Evolutionary conservation across 768 basidiomycete species (phyloP), one percentile per base, ranked within the genome.

Genomic region (Boletus fagicola): DNA sequence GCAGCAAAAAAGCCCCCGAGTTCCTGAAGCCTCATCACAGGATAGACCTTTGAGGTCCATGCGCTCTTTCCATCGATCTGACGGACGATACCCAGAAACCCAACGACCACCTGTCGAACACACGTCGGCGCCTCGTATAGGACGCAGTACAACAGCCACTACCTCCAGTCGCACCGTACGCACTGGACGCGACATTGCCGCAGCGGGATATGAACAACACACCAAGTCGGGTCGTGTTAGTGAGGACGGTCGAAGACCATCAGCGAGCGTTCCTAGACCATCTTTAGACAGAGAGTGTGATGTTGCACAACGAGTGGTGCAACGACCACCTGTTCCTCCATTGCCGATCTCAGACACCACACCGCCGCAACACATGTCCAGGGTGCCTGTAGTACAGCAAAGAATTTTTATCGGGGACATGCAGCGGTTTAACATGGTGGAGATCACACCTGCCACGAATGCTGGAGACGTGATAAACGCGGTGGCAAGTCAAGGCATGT

Each of bases 351-450:
- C 67, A 47, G 72, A 77, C 18, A 62, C 72, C 49, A 61, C 76
- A 57, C 71, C 75, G 7, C 72, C 77, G 22, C 71, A 66, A 42
- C 58, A 53, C 44, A 39, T 36, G 24, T 38, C 60, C 51, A 74
- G 65, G 65, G 72, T 40, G 20, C 62, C 69, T 30, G 71, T 79
- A 13, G 75, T 75, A 20, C 88, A 88, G 62, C 88, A 88, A 66
- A 80, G 90, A 13, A 73, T 95, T 10, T 94, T 92, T 67, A 77
- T 95, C 57, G 85, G 84, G 5, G 86, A 87, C 64, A 79, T 85
- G 77, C 88, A 92, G 68, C 79, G 85, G 42, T 90, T 87, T 62
- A 81, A 87, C 60, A 83, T 82, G 66, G 82, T 95, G 12, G 87
- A 90, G 63, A 80, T 97, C 42, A 76, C 78, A 2, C 74, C 85